phyloP scores from a whole-genome alignment of 2,329 filamentous ascomycete species.

The Monosporascus sp. region DNA sequence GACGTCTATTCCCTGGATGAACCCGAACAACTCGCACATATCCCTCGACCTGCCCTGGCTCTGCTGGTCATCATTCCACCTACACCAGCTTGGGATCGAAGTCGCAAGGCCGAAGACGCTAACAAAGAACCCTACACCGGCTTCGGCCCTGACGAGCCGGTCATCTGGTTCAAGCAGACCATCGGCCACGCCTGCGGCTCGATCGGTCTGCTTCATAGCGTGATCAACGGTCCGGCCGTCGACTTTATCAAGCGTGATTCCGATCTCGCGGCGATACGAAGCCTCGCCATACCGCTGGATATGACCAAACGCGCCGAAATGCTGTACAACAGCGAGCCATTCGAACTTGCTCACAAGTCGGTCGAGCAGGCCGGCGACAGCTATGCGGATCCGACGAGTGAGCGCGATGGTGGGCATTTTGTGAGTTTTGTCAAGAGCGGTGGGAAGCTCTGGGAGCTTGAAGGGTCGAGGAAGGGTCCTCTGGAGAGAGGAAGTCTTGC shows the following conservation, averaged over 20 bases:
- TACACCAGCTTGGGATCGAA: constrained; percentile 32
- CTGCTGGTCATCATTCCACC: constrained; percentile 77
- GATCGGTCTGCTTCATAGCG: constrained; percentile 69
- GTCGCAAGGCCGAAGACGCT: constrained; percentile 32
- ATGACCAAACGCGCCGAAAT: constrained; percentile 59
- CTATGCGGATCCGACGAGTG: constrained; percentile 53
- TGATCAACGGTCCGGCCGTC: constrained; percentile 62
- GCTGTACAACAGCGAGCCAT: constrained; percentile 62
- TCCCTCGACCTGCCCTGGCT: constrained; percentile 70
- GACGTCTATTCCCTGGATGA: constrained; percentile 81
- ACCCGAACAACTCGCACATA: constrained; percentile 65
- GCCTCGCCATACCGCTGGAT: constrained; percentile 55
- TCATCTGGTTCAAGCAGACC: constrained; percentile 81
- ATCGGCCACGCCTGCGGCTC: constrained; percentile 79
- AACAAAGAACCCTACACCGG: constrained; percentile 11
- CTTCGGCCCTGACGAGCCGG: constrained; percentile 52
- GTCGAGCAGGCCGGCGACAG: constrained; percentile 67
- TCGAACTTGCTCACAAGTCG: constrained; percentile 68
- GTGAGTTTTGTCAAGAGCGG: constrained; percentile 72
- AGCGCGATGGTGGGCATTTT: constrained; percentile 66
- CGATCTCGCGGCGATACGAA: constrained; percentile 53
- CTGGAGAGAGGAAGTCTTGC: constrained; percentile 55
- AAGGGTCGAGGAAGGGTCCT: constrained; percentile 69
- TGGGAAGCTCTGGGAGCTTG: constrained; percentile 69
- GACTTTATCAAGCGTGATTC: constrained; percentile 48